Evolutionary conservation across 73 alveolate species (phyloP), one percentile per base, ranked within the genome.

Genomic region (Blepharisma stoltei): DNA sequence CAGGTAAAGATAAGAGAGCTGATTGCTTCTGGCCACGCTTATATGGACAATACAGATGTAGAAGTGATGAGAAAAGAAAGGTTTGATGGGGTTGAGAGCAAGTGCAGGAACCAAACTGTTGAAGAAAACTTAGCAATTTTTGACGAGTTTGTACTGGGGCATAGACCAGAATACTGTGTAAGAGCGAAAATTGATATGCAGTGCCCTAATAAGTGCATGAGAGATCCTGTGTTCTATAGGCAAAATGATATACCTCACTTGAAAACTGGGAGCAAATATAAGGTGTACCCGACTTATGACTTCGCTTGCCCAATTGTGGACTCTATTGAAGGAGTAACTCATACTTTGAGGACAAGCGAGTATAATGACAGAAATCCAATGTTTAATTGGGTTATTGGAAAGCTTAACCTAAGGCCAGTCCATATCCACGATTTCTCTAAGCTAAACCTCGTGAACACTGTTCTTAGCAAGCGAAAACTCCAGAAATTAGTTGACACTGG

Each of bases 281-380:
- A 92, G 84, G 98, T 97, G 25, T 97, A 94, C 80, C 99, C 99
- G 25, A 92, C 98, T 49, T 97, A 97, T 92, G 99, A 97, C 84
- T 97, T 97, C 76, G 97, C 98, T 18, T 97, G 99, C 81, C 99
- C 99, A 6, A 88, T 96, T 79, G 96, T 97, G 38, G 99, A 97
- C 81, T 83, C 97, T 7, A 78, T 88, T 11, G 99, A 97, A 89
- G 99, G 98, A 50, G 98, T 97, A 54, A 97, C 99, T 65, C 99
- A 97, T 86, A 94, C 97, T 37, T 84, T 97, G 83, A 93, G 99
- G 88, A 90, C 98, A 32, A 96, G 89, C 82, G 99, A 96, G 86
- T 96, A 96, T 90, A 84, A 84, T 54, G 99, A 95, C 75, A 97
- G 99, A 87, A 95, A 90, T 53, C 89, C 95, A 0, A 86, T 94